Evolutionary conservation across 441 rosid genomes (phyloP).

Genomic region (Populus tomentosa): DNA sequence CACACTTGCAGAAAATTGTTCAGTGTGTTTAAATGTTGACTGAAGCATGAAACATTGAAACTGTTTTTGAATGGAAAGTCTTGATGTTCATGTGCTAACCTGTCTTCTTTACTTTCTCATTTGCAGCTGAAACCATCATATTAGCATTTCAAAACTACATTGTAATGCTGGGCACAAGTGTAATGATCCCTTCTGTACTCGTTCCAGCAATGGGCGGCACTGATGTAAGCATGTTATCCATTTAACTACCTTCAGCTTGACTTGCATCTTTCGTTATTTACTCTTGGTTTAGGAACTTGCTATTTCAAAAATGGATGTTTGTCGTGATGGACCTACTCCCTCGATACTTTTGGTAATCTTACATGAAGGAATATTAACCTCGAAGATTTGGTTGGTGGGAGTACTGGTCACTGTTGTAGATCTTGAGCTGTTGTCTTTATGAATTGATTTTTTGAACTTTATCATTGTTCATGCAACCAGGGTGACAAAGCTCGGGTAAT

Average conservation of each 20-base stretch:
- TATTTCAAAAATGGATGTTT: too few species aligned
- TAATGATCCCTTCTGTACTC: slow-evolving; percentile 93
- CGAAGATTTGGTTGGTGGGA: too few species aligned
- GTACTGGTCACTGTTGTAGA: neutral
- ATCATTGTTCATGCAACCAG: slow-evolving; percentile 29
- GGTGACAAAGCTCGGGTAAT: slow-evolving; percentile 93
- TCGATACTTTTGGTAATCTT: too few species aligned
- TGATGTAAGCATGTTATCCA: slow-evolving; percentile 52
- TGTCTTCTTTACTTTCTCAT: neutral
- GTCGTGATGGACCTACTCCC: too few species aligned
- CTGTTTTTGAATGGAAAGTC: too few species aligned
- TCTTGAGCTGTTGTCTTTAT: neutral
- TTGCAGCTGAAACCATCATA: slow-evolving; percentile 87
- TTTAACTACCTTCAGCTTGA: neutral
- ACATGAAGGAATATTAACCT: too few species aligned
- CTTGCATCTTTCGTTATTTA: neutral
- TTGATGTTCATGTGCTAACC: neutral
- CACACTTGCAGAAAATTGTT: too few species aligned
- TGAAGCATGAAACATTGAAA: too few species aligned
- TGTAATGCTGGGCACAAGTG: slow-evolving; percentile 86
- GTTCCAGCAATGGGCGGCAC: slow-evolving; percentile 97
- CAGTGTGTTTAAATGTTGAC: too few species aligned
- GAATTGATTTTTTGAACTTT: neutral
- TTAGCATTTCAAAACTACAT: slow-evolving; percentile 92
- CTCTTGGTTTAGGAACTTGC: too few species aligned